These are phyloP conservation scores for Apiospora kogelbergensis DNA, from an alignment of 2,329 filamentous ascomycete species.

Conservation along the genomic window DNA sequence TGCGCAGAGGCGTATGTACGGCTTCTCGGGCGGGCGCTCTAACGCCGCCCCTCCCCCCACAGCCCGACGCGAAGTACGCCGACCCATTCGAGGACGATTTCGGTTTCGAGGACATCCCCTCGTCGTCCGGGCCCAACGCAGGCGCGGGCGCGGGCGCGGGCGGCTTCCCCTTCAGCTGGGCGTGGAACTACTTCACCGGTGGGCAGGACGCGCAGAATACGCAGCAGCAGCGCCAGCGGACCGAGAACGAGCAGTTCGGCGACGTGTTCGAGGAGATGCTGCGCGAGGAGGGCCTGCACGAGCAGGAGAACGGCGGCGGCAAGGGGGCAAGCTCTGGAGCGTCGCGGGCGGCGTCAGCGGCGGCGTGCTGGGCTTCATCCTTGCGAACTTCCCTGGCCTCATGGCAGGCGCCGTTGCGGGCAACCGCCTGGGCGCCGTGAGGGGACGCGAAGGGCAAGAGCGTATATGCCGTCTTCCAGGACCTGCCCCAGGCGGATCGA, in stretches of 20 bases:
- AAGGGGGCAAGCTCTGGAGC: constrained; percentile 79
- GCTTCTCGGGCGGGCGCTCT: constrained; percentile 33
- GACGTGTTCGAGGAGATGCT: constrained; percentile 89
- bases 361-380: constrained; percentile 89
- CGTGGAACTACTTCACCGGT: constrained; percentile 60
- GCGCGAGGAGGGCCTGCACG: constrained; percentile 79
- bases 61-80: constrained; percentile 37
- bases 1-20: constrained; percentile 62
- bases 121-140: constrained; percentile 42
- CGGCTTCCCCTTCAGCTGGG: constrained; percentile 70
- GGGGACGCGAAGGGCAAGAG: constrained; percentile 94
- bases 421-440: constrained; percentile 84
- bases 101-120: constrained; percentile 35
- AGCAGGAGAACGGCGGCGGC: constrained; percentile 52
- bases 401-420: constrained; percentile 90
- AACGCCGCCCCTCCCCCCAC: constrained; percentile 20
- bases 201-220: constrained; percentile 32
- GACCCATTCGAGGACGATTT: constrained; percentile 50
- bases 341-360: constrained; percentile 84
- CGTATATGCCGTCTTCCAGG: constrained; percentile 87
- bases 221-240: constrained; percentile 47
- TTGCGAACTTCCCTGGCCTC: constrained; percentile 87
- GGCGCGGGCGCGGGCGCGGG: constrained; percentile 31
- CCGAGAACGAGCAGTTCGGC: constrained; percentile 81
- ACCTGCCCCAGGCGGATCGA: constrained; percentile 80